Conservation (phyloP, 129 eudicot genomes). For the Flaveria bidentis region DNA sequence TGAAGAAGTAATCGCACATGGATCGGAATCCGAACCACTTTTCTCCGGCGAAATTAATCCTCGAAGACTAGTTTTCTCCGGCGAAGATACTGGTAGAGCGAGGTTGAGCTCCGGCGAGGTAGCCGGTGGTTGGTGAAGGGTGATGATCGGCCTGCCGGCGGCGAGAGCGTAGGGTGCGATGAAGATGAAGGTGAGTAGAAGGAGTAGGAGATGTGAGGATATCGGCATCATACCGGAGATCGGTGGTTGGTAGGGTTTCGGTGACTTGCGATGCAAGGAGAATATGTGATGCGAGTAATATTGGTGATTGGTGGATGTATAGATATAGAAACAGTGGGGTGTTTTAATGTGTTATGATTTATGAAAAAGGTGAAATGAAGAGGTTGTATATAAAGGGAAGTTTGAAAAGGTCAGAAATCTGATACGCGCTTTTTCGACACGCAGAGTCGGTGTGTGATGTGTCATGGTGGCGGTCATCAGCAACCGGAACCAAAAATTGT, state of each 20-base stretch:
- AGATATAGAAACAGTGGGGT: too few species aligned
- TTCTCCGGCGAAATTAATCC: background rate
- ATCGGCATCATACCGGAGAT: constrained; percentile 18
- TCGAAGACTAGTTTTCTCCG: background rate
- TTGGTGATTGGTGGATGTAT: background rate
- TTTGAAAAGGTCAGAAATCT: constrained; percentile 26
- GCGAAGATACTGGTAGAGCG: constrained; percentile 6
- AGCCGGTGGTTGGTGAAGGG: background rate
- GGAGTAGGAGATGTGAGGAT: background rate
- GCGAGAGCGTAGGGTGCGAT: background rate
- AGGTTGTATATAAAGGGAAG: background rate
- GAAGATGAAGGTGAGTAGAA: constrained; percentile 21
- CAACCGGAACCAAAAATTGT: too few species aligned
- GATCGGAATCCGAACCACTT: constrained; percentile 17
- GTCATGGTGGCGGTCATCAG: background rate
- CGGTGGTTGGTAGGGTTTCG: constrained; percentile 16
- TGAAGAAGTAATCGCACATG: constrained; percentile 29
- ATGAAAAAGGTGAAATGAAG: too few species aligned
- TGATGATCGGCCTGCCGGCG: constrained; percentile 31
- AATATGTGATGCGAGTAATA: background rate
- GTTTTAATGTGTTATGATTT: too few species aligned
- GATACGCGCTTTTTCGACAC: constrained; percentile 19
- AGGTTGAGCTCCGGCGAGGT: constrained; percentile 3
- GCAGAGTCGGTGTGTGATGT: background rate
- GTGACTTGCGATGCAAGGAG: constrained; percentile 34